These are phyloP conservation scores for Hemileia vastatrix DNA, from an alignment of 1,284 basidiomycete genomes.

Conservation along the genomic window DNA sequence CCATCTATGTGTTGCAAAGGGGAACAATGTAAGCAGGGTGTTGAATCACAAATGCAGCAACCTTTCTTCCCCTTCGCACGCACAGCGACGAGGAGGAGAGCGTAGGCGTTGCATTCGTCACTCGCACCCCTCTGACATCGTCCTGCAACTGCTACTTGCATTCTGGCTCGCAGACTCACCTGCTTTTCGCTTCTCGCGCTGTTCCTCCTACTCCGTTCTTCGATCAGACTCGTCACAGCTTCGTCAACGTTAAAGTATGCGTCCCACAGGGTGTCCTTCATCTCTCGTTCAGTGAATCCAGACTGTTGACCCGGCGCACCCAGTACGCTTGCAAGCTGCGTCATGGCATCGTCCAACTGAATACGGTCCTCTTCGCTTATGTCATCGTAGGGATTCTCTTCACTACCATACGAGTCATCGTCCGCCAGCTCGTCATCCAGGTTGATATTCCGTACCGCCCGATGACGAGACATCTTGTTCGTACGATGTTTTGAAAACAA, in stretches of 20 bases:
- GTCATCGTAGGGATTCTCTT: conserved; percentile 37
- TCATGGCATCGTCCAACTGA: conserved; percentile 32
- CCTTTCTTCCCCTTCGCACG: no score
- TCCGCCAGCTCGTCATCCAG: conserved; percentile 59
- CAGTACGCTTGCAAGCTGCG: no score
- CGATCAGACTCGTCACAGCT: conserved; percentile 60
- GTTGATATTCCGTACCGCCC: conserved; percentile 79
- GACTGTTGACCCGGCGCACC: background rate
- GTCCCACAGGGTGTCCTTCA: conserved; percentile 78
- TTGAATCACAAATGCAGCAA: no score
- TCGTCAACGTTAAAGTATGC: conserved; percentile 75
- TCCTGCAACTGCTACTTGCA: conserved; percentile 32
- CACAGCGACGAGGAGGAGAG: conserved; percentile 22
- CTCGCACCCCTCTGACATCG: conserved; percentile 46
- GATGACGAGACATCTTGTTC: conserved; percentile 58
- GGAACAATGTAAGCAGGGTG: no score
- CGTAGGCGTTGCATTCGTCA: conserved; percentile 78
- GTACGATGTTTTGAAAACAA: no score
- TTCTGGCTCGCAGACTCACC: conserved; percentile 27
- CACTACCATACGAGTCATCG: no score
- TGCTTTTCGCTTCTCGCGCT: conserved; percentile 17
- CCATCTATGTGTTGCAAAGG: no score
- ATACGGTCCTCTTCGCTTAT: conserved; percentile 34
- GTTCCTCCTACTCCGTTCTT: conserved; percentile 24
- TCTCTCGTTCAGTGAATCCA: conserved; percentile 48